These are phyloP conservation scores for Vinca minor DNA, from an alignment of 257 asterid species.

Conservation along the genomic window DNA sequence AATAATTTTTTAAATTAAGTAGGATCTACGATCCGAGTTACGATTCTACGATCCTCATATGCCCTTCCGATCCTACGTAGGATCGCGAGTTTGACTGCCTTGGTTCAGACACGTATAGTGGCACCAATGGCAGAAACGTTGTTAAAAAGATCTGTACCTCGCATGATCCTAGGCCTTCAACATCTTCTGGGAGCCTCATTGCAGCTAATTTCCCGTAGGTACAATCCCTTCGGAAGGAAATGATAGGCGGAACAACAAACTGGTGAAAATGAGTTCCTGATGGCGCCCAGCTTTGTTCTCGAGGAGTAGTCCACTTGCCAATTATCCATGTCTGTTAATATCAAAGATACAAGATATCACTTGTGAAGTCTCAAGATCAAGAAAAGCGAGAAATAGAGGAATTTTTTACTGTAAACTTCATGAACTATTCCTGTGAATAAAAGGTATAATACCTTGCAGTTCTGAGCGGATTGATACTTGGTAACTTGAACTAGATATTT, in stretches of 20 bases:
- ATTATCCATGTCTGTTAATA: slow-evolving; percentile 52
- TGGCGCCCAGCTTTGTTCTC: slow-evolving; percentile 66
- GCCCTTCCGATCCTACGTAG: too few relatives aligned
- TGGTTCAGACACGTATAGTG: too few relatives aligned
- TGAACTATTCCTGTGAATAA: background rate
- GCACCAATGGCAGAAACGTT: too few relatives aligned
- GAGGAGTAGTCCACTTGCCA: slow-evolving; percentile 59
- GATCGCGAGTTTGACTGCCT: too few relatives aligned
- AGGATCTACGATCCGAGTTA: too few relatives aligned
- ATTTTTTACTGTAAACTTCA: too few relatives aligned
- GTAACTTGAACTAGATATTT: slow-evolving; percentile 70
- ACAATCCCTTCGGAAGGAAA: slow-evolving; percentile 80
- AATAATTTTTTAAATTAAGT: too few relatives aligned
- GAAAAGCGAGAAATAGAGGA: too few relatives aligned
- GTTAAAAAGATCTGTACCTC: slow-evolving; percentile 65
- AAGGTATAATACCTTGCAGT: slow-evolving; percentile 61
- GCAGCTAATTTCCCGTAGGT: slow-evolving; percentile 80
- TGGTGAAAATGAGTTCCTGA: slow-evolving; percentile 67
- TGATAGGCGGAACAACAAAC: slow-evolving; percentile 73
- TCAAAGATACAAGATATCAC: too few relatives aligned
- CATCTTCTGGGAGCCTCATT: slow-evolving; percentile 77
- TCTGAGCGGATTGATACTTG: slow-evolving; percentile 58
- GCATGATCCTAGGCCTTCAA: slow-evolving; percentile 72
- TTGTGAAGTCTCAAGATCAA: too few relatives aligned
- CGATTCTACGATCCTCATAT: too few relatives aligned